Percentiles rank a stretch among this genome's conserved stretches.
These are phyloP conservation scores for Aureobasidium melanogenum DNA, from an alignment of 2,329 filamentous ascomycete species.

Conservation along the genomic window DNA sequence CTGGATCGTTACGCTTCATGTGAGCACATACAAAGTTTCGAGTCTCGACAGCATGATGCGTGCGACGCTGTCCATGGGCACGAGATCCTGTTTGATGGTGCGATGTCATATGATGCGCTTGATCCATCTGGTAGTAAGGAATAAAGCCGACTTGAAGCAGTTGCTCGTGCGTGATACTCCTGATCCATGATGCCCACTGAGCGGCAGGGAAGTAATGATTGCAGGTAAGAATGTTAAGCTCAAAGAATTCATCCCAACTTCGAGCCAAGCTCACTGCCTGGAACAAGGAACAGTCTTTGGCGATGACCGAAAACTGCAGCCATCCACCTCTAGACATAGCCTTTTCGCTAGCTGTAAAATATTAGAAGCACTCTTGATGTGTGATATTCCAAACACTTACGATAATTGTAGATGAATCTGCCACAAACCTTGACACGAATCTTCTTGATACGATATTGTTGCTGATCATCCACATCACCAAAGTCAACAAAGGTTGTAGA, in stretches of 20 bases:
- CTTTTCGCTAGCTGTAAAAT: slow-evolving; percentile 27
- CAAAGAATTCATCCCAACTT: slow-evolving; percentile 44
- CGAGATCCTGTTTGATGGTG: slow-evolving; percentile 21
- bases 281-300: slow-evolving; percentile 38
- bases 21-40: slow-evolving; percentile 36
- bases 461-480: slow-evolving; percentile 28
- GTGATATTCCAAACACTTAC: slow-evolving; percentile 14
- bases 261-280: slow-evolving; percentile 40
- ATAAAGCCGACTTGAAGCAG: slow-evolving; percentile 34
- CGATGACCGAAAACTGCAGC: slow-evolving; percentile 44
- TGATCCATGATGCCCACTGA: slow-evolving; percentile 37
- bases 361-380: not conserved
- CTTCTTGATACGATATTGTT: slow-evolving; percentile 27
- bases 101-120: slow-evolving; percentile 25
- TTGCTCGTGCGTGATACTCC: slow-evolving; percentile 31
- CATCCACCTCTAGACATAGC: slow-evolving; percentile 39
- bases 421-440: slow-evolving; percentile 41
- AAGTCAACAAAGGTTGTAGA: slow-evolving; percentile 26
- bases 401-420: slow-evolving; percentile 43
- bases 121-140: slow-evolving; percentile 27
- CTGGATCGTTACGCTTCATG: slow-evolving; percentile 34
- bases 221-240: slow-evolving; percentile 37
- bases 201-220: slow-evolving; percentile 41
- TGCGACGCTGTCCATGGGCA: slow-evolving; percentile 25
- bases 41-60: slow-evolving; percentile 26